phyloP scores from a whole-genome alignment of 495 filamentous ascomycete species.

The Letharia columbiana region DNA sequence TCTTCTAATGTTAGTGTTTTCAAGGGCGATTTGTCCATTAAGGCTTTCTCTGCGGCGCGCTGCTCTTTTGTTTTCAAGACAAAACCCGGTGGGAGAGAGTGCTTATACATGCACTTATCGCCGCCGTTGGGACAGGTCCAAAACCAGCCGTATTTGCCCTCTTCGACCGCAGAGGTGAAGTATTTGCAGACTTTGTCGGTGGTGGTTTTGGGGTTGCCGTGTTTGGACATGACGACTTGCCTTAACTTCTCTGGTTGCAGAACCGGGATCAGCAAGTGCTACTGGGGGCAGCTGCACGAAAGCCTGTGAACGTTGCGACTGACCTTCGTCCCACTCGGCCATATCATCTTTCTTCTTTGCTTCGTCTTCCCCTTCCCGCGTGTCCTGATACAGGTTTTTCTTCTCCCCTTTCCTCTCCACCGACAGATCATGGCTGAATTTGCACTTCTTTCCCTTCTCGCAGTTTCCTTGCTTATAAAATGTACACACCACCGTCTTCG shows the following conservation, averaged over 20 bases:
- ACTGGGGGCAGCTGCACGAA: neutral
- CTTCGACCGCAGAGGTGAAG: conserved; percentile 97
- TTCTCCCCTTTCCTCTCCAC: conserved; percentile 87
- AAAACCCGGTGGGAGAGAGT: conserved; percentile 90
- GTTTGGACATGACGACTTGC: conserved; percentile 85
- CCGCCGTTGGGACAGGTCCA: conserved; percentile 96
- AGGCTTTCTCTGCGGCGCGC: conserved; percentile 89
- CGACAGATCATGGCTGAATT: conserved; percentile 87
- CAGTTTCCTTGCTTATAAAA: conserved; percentile 96
- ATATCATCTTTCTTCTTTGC: conserved; percentile 84
- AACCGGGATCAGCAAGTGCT: neutral
- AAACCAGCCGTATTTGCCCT: conserved; percentile 98
- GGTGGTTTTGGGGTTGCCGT: conserved; percentile 90
- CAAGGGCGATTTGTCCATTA: conserved; percentile 91
- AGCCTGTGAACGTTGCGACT: neutral
- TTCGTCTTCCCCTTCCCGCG: conserved; percentile 58
- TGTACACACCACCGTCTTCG: conserved; percentile 93
- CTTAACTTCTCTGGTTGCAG: conserved; percentile 61
- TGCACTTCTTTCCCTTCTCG: conserved; percentile 96
- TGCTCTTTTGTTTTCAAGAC: conserved; percentile 97
- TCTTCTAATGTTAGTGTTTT: conserved; percentile 94
- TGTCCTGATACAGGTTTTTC: conserved; percentile 86
- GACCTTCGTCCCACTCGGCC: conserved; percentile 81
- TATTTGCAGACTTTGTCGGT: conserved; percentile 99
- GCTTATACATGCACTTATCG: conserved; percentile 97